Base-by-base conservation (phyloP, 805 yeast species). In the Candida gorgasii region DNA sequence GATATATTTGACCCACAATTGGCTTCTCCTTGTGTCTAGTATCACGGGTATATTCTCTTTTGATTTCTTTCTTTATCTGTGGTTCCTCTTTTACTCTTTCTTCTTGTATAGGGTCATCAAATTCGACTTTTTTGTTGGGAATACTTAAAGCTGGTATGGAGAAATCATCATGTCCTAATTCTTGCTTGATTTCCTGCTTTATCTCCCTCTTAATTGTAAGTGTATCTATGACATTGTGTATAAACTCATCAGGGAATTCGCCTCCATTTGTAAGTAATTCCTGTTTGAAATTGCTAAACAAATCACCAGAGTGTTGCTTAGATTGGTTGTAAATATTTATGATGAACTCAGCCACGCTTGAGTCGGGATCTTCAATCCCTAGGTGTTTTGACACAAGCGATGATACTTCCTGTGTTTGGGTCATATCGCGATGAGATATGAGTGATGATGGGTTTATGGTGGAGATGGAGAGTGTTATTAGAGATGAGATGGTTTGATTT, bases 1-100 rank as follows among this genome's bases (percentile, higher is more conserved):
- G 61, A 51, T 84, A 82, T 0, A 86, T 64, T 17, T 70, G 59
- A 13, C 78, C 80, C 1, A 70, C 44, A 4, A 58, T 49, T 0
- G 79, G 68, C 8, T 47, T 36, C 13, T 33, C 31, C 9, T 33
- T 38, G 19, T 36, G 23, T 44, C n/a, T n/a, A n/a, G n/a, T n/a
- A n/a, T n/a, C n/a, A n/a, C n/a, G n/a, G n/a, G 31, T 7, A 14
- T 31, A 27, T 17, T 26, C 42, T 36, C 28, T 32, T 45, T 34
- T 37, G 19, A 43, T 44, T 36, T 19, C 27, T 8, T 23, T 31
- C 42, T 43, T 34, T 24, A 11, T 24, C 13, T 20, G 24, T 20
- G 24, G 24, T 20, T 20, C 24, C 9, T 20, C 8, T 20, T 20
- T 20, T 7, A 20, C 12, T 19, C 17, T 22, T 24, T 24, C 28